Evolutionary conservation across 2,329 filamentous ascomycete species (phyloP), one percentile per base, ranked within the genome.

Genomic region (Chaetomiaceae sp.): DNA sequence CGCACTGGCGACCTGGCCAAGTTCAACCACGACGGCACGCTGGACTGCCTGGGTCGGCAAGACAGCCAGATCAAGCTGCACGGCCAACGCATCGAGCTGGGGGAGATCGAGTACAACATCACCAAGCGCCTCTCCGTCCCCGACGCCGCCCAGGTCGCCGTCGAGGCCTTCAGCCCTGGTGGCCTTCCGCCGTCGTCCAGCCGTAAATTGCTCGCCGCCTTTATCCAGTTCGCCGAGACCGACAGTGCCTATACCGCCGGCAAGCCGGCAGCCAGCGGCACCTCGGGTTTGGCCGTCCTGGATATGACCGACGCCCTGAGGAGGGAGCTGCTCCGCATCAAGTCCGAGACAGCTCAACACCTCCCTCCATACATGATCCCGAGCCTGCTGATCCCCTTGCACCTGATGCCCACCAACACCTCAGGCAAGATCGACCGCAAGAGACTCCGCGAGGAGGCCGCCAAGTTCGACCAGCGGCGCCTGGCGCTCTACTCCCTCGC

Each of bases 21-120:
- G 64, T 48, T 37, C 36, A 36, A 37, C 36, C 34, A 15, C 8
- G 33, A 36, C 46, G 46, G 46, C 6, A 36, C 71, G 23, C 57
- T 63, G 0, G 69, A 77, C 0, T 78, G 72, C 31, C 51, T 79
- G 19, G 77, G 77, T 12, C 71, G 82, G 15, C 80, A 80, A 55
- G 81, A 84, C 58, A 72, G 78, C 7, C 81, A 84, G 61, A 72
- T 83, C 40, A 85, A 85, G 62, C 65, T 85, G 8, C 73, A 75
- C 15, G 84, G 84, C n/a, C 82, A 76, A 52, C 67, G 80, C 22
- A 71, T 82, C 42, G 84, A 80, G 65, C 70, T 79, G 1, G 75
- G 71, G 9, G 77, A 75, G 62, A 75, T 75, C 50, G 80, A 73
- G 65, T 70, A 68, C 54, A 69, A 69, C 52, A 58, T 64, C 23